Base-by-base conservation (phyloP, 805 yeast genomes). In the Kuraishia piskuri region DNA sequence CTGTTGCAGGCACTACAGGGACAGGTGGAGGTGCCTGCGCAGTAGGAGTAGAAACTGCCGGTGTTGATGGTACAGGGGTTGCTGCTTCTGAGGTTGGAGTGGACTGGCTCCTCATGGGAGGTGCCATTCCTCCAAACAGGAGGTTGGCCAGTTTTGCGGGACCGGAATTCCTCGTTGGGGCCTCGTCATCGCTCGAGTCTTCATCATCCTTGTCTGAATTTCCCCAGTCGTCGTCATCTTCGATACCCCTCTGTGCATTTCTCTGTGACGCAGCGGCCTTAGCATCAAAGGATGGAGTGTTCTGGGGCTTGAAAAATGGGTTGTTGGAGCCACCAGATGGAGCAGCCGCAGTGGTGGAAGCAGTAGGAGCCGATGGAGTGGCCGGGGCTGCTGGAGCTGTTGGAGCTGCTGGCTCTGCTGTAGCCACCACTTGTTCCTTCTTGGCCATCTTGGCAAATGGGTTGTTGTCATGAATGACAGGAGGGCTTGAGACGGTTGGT, bases 201-300 rank as follows among this genome's bases (percentile, higher is more conserved):
- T 66, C 71, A 65, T 53, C 67, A 63, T 26, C 68, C 59, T 50
- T 53, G 2, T 61, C 69, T 4, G 61, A 59, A n/a, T n/a, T 50
- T 14, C 54, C 56, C 55, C 58, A 56, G 2, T 59, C 72, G 52
- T 77, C 80, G 51, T 69, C 73, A 45, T 69, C 73, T 24, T 63
- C 68, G 46, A 70, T 61, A 3, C 84, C 84, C 66, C 91, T 75
- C 64, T 87, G 92, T 7, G 88, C 80, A 24, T 78, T 81, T 67
- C 94, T 75, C 66, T 86, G 91, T 2, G 84, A 85, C 53, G 82
- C 85, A 25, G 86, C 80, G 55, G 81, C 80, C 56, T 74, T 74
- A 0, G 79, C 70, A 61, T 84, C 88, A 58, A 83, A 69, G 1
- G 60, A 61, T 3, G 67, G 59, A 21, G 66, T 56, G 22, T 61